Conservation (phyloP, 345 rosid species). For the Corchorus capsularis region DNA sequence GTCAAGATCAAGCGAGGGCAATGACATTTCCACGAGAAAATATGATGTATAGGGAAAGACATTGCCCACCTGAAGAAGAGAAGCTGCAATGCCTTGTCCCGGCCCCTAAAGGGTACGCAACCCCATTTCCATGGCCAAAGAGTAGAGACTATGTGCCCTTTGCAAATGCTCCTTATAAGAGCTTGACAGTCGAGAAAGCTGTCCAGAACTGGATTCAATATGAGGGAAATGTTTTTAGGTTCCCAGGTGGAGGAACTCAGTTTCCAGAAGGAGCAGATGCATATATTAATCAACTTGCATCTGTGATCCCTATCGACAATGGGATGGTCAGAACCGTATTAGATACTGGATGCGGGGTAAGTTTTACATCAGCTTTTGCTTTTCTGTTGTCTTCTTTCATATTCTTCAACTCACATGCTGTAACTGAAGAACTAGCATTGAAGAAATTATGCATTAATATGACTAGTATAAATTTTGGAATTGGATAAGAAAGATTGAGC, state of each 20-base stretch:
- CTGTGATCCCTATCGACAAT: slow-evolving; percentile 53
- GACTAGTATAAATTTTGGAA: neutral
- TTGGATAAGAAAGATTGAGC: neutral
- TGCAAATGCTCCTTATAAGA: slow-evolving; percentile 66
- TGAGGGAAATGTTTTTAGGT: slow-evolving; percentile 69
- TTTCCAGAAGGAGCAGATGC: slow-evolving; percentile 69
- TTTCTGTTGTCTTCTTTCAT: neutral
- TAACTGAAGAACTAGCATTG: neutral
- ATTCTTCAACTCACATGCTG: neutral
- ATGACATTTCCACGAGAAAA: slow-evolving; percentile 65
- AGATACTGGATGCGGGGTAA: slow-evolving; percentile 79
- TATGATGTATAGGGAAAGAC: slow-evolving; percentile 65
- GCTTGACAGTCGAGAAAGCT: slow-evolving; percentile 74
- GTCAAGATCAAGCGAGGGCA: slow-evolving; percentile 66
- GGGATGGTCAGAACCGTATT: slow-evolving; percentile 66
- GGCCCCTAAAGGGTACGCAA: slow-evolving; percentile 57
- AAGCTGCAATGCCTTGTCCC: slow-evolving; percentile 60
- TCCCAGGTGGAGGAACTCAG: slow-evolving; percentile 78
- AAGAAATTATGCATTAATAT: neutral
- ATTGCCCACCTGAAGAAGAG: slow-evolving; percentile 52
- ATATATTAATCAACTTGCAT: slow-evolving; percentile 63
- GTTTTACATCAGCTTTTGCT: slow-evolving; percentile 6
- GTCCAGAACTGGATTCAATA: slow-evolving; percentile 71
- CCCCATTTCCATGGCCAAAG: slow-evolving; percentile 69
- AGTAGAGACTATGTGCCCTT: slow-evolving; percentile 73